Base-by-base conservation (phyloP, 2,329 filamentous ascomycete genomes). In the Botrytis pseudocinerea region DNA sequence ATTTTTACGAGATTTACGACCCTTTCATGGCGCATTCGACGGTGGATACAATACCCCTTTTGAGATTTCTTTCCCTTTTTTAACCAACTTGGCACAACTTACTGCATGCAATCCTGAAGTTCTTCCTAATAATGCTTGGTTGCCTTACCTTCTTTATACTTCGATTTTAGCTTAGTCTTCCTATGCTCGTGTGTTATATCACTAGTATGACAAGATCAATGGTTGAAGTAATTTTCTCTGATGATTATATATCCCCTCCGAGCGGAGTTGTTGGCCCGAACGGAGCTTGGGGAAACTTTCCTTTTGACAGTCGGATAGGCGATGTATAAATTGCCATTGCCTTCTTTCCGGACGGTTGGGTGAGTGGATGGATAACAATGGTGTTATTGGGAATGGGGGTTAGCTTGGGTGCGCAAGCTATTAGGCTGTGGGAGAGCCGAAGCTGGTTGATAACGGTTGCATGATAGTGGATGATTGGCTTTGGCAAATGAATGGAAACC, bases 41-140 rank as follows among this genome's bases (percentile, higher is more conserved):
- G 65, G 65, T 68, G 48, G 65, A 57, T n/a, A 65, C 35, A 68
- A 68, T 68, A 57, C 35, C 35, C 48, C 48, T 32, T 54, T 42
- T 51, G 18, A 40, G 3, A 61, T 25, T 70, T 40, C 6, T 42
- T 70, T 40, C 44, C 8, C 35, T 35, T 28, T 70, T 65, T 28
- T 10, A 51, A 51, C 16, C 59, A 22, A 70, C 32, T 51, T 22
- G 25, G 65, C 35, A 28, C 9, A 20, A 25, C 32, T 42, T 10
- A 42, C 38, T 68, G 22, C 1, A 28, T 42, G n/a, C 10, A 6
- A 32, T 25, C 32, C n/a, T 68, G 28, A 28, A 28, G 9, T 22
- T 42, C 9, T 38, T 28, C 12, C 25, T 42, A 40, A 54, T 54
- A 18, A 38, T 40, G 35, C 64, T 46, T 68, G 64, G 35, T 68